phyloP scores from a whole-genome alignment of 306 rosid genomes.

The Lagenaria siceraria region DNA sequence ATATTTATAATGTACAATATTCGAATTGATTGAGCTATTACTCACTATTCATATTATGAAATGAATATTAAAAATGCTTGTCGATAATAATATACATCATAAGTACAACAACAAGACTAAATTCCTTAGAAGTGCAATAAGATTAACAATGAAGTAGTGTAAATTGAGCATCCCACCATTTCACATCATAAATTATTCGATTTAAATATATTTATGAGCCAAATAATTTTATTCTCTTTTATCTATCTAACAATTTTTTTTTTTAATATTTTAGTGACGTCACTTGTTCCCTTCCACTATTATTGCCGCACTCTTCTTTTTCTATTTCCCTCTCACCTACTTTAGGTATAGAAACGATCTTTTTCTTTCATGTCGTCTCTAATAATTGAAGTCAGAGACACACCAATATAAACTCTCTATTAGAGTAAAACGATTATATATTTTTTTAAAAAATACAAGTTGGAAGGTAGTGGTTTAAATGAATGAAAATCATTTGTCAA shows the following conservation, averaged over 20 bases:
- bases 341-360: background rate
- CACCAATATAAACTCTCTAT: background rate
- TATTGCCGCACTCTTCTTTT: background rate
- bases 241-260: background rate
- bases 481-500: background rate
- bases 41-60: too few relatives aligned
- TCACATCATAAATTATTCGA: background rate
- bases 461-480: background rate
- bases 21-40: too few relatives aligned
- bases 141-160: background rate
- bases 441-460: background rate
- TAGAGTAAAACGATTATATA: background rate
- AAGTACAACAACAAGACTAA: background rate
- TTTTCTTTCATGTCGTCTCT: background rate
- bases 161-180: background rate
- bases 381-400: conserved; percentile 1
- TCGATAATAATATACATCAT: background rate
- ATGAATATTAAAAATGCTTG: too few relatives aligned
- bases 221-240: background rate
- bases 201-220: background rate
- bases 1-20: too few relatives aligned
- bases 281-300: rapidly evolving
- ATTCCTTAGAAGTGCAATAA: background rate
- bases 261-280: background rate
- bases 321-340: background rate